A percentile compares a stretch with the other conserved stretches of the same genome.
These are phyloP conservation scores for Chenopodium album DNA, from an alignment of 148 eudicot species.

Conservation along the genomic window DNA sequence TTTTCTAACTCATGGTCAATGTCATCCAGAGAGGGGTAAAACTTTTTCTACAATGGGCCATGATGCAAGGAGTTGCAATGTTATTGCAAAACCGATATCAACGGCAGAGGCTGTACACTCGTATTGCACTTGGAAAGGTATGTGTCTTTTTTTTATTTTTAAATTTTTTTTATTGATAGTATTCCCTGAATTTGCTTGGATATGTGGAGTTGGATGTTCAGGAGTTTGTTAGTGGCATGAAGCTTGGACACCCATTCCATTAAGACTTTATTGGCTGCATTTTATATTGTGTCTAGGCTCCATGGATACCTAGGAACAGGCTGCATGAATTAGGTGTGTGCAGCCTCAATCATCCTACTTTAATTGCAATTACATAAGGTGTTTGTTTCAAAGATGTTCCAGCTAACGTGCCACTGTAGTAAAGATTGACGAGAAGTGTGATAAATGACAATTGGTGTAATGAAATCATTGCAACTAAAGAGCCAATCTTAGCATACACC, in stretches of 20 bases:
- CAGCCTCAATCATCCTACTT: not conserved
- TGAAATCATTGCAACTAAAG: not conserved
- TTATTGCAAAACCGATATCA: constrained; percentile 93
- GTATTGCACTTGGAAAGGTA: constrained; percentile 98
- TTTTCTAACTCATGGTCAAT: constrained; percentile 12
- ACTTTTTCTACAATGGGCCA: constrained; percentile 88
- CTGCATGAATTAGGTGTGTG: not conserved
- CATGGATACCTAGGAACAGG: not conserved
- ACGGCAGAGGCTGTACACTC: constrained; percentile 89
- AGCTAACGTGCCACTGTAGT: not conserved
- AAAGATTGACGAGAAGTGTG: not conserved
- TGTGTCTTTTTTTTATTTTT: not conserved
- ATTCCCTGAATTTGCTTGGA: not conserved
- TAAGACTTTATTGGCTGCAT: not conserved
- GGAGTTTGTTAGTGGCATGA: not conserved
- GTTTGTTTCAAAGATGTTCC: not conserved
- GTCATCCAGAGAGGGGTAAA: constrained; percentile 76
- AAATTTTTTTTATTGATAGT: not conserved
- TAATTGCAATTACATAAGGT: not conserved
- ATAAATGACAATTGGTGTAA: not conserved
- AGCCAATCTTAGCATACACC: not conserved
- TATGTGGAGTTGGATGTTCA: not conserved
- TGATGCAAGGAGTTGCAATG: constrained; percentile 98
- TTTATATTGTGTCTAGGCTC: not conserved
- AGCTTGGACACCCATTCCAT: not conserved